Base-by-base conservation (phyloP, 306 rosid genomes). In the Medicago ruthenica region DNA sequence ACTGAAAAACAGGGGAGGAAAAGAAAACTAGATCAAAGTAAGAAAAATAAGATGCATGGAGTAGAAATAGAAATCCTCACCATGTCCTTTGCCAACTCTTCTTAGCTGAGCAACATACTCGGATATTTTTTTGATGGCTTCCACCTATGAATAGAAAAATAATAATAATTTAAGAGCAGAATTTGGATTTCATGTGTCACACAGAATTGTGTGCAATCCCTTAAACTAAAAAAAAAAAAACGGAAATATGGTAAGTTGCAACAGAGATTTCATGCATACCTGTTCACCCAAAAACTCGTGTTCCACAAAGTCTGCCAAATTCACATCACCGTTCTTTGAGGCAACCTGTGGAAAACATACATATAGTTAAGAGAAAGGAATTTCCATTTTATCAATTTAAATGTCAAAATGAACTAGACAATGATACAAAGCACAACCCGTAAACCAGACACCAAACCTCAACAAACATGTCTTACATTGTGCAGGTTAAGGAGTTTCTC, bases 21-120 rank as follows among this genome's bases (percentile, higher is more conserved):
- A 73, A 57, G 37, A 45, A 61, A 61, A 61, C 5, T n/a, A 16
- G 34, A 42, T 42, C 18, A 5, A 27, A 10, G 31, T 17, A 4
- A 74, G 67, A 12, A 21, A 36, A 40, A 51, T 16, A 65, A 64
- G 20, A 48, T 58, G 27, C 48, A 31, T 8, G 17, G 1, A 76
- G n/a, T 9, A 47, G 37, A 68, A 73, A 37, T 48, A 9, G 18
- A 61, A 66, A 70, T 47, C 73, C 84, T 58, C 87, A 92, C 99
- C 99, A 41, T 90, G 98, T 74, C 99, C 98, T 82, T 87, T 89
- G 65, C 98, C 99, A 13, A 96, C 92, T 85, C 98, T 88, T 77
- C 97, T 88, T 18, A 96, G 92, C 87, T 96, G 99, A 75, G 98
- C 90, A 77, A 96, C 97, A 80, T 90, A 96, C 77, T 96, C 99